Conservation (phyloP, 129 eudicot genomes). For the sunflower (Helianthus annuus) region DNA sequence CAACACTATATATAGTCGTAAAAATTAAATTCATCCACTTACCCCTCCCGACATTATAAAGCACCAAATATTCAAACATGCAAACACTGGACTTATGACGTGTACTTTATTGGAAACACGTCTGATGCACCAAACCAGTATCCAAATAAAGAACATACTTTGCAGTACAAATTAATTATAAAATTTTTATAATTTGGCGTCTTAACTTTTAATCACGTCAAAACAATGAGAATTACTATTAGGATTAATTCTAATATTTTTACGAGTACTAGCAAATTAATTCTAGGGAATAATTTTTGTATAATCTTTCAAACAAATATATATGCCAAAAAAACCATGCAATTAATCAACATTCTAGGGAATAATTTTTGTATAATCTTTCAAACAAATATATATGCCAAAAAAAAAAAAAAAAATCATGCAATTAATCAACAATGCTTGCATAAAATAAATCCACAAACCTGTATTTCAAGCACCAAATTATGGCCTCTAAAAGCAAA, state of each 20-base stretch:
- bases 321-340: not conserved
- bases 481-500: slow-evolving; percentile 69
- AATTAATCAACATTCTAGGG: not conserved
- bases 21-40: not conserved
- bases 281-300: not conserved
- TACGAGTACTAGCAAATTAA: too few species aligned
- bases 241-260: too few species aligned
- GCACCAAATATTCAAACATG: not conserved
- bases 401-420: not conserved
- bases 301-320: not conserved
- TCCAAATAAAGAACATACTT: not conserved
- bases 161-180: not conserved
- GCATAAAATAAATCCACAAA: slow-evolving; percentile 12
- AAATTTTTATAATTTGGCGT: too few species aligned
- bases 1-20: not conserved
- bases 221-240: too few species aligned
- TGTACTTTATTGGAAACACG: slow-evolving; percentile 15
- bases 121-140: slow-evolving; percentile 16
- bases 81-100: slow-evolving; percentile 3
- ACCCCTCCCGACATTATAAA: not conserved
- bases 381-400: not conserved
- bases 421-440: not conserved
- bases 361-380: not conserved
- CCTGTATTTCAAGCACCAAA: slow-evolving; percentile 66
- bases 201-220: too few species aligned